These are phyloP conservation scores for Canavalia ensiformis DNA, from an alignment of 306 rosid genomes.

Conservation along the genomic window DNA sequence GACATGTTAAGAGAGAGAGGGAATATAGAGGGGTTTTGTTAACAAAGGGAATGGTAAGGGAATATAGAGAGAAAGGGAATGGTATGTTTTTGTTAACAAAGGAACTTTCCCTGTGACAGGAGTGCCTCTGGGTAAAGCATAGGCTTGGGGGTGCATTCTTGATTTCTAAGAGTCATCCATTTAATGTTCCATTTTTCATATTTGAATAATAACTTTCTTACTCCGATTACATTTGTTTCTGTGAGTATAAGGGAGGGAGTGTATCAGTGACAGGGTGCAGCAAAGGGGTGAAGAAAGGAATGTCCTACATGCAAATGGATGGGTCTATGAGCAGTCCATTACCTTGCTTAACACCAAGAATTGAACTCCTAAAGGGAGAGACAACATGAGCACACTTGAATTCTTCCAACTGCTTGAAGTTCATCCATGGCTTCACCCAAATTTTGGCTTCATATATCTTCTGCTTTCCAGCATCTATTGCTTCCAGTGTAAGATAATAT, in stretches of 20 bases:
- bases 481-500: constrained; percentile 63
- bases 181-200: constrained; percentile 1
- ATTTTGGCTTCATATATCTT: constrained; percentile 63
- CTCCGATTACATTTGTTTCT: background rate
- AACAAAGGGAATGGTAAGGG: background rate
- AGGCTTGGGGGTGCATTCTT: background rate
- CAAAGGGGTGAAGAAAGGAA: background rate
- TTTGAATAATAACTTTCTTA: background rate
- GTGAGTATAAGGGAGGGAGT: background rate
- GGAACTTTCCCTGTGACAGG: background rate
- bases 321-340: constrained; percentile 28
- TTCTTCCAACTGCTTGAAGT: constrained; percentile 64
- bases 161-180: background rate
- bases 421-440: constrained; percentile 75
- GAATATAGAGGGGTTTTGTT: background rate
- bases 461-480: constrained; percentile 59
- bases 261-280: background rate
- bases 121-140: background rate
- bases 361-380: constrained; percentile 46
- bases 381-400: constrained; percentile 51
- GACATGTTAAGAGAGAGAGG: background rate
- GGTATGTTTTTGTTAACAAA: background rate
- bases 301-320: background rate
- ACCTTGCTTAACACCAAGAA: constrained; percentile 57
- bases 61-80: background rate